Evolutionary conservation across 2,329 filamentous ascomycete species (phyloP), one percentile per base, ranked within the genome.

Genomic region (Lasiodiplodia gonubiensis): DNA sequence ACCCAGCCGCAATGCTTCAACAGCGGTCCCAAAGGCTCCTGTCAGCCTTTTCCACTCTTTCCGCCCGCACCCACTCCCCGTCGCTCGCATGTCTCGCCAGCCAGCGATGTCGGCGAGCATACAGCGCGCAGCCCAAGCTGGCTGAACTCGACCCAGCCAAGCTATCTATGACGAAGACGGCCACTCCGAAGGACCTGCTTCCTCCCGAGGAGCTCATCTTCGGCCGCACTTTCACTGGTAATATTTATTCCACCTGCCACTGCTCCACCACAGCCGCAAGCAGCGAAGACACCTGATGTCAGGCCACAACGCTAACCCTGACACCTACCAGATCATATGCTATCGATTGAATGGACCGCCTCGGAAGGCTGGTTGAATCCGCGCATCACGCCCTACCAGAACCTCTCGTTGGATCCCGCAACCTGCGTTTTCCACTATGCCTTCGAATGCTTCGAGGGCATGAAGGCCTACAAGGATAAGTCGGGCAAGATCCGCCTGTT

Each of bases 341-440:
- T 98, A 75, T 90, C 91, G 68, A 86, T 97, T 73, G 93, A 97
- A 84, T 99, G 95, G 95, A 94, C 91, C 66, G 88, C 93, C 69
- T 83, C 87, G 59, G 85, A 92, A 71, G 95, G 94, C 79, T 97
- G 95, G 95, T 82, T 90, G 51, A 82, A 89, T 16, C 92, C 94
- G 68, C 86, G 88, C 71, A 98, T 99, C 77, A 89, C 88, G 21
- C 95, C 95, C 23, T 98, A 98, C 85, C 93, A 97, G 82, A 97
- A 97, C 82, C 92, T 99, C 73, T 94, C 92, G 54, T 90, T 99
- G 74, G 95, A 98, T 80, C 95, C 95, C 30, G 93, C 95, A 52
- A 95, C 93, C 39, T 98, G 94, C 82, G 95, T 98, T 70, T 94
- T 99, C 83, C 95, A 99, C 86, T 99, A 99, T 81, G 95, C 93